Evolutionary conservation across 148 eudicot genomes (phyloP).

Genomic region (Rhododendron molle): DNA sequence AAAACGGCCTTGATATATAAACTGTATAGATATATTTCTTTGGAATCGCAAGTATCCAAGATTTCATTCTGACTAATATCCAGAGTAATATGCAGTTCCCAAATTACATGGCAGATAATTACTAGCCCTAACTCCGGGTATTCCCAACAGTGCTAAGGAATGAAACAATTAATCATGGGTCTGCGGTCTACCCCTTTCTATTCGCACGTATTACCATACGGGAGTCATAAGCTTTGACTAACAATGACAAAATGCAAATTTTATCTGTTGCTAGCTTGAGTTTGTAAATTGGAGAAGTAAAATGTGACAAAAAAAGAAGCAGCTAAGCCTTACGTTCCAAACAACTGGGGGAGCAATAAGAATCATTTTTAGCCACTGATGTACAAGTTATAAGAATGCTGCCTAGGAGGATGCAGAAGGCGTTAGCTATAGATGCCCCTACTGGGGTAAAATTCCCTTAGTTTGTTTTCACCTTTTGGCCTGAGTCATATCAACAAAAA

Average conservation of each 20-base stretch:
- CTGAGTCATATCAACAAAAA: not conserved
- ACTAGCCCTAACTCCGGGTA: not conserved
- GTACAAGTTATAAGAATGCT: not conserved
- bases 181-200: not conserved
- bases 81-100: not conserved
- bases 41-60: not conserved
- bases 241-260: not conserved
- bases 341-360: not conserved
- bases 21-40: not conserved
- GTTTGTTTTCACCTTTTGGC: not conserved
- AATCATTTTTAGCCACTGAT: not conserved
- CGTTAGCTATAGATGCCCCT: not conserved
- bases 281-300: not conserved
- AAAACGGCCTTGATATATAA: not conserved
- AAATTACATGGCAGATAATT: not conserved
- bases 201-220: not conserved
- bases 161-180: not conserved
- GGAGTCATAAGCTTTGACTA: not conserved
- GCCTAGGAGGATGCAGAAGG: not conserved
- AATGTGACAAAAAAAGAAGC: too few species aligned
- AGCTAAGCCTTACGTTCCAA: not conserved
- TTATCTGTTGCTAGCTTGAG: not conserved
- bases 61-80: not conserved
- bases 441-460: not conserved
- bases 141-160: not conserved